Conservation (phyloP, 768 basidiomycete genomes). For the Kwoniella botswanensis region DNA sequence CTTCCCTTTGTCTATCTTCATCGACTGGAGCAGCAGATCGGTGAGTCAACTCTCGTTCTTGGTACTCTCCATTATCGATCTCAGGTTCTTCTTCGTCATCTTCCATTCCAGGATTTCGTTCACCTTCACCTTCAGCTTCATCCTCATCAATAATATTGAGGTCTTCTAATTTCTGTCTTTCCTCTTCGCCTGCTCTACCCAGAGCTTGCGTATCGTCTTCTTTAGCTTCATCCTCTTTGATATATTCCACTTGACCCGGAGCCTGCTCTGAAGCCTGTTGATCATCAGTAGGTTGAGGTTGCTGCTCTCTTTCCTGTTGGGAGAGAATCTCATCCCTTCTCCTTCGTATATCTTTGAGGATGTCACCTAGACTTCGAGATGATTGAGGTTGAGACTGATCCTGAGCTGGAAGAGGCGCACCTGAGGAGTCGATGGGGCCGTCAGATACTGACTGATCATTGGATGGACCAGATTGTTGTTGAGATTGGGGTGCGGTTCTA, state of each 20-base stretch:
- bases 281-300: conserved; percentile 51
- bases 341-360: conserved; percentile 76
- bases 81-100: conserved; percentile 31
- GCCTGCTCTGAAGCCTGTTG: conserved; percentile 41
- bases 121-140: conserved; percentile 60
- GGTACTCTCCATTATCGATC: conserved; percentile 27
- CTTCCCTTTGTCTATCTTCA: conserved; percentile 35
- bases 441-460: conserved; percentile 58
- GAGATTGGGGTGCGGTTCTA: conserved; percentile 30
- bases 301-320: conserved; percentile 50
- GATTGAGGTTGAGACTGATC: conserved; percentile 37
- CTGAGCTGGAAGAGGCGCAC: conserved; percentile 47
- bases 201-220: conserved; percentile 77
- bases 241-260: conserved; percentile 69
- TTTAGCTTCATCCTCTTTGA: conserved; percentile 70
- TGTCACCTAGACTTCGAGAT: conserved; percentile 80
- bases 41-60: conserved; percentile 14
- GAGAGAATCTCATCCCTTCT: conserved; percentile 77
- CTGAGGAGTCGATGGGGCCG: conserved; percentile 42
- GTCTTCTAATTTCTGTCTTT: conserved; percentile 78
- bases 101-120: conserved; percentile 37
- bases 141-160: conserved; percentile 75
- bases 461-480: conserved; percentile 45
- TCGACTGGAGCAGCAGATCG: conserved; percentile 17
- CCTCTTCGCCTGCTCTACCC: conserved; percentile 82